Percentiles rank a stretch among this genome's conserved stretches.
These are phyloP conservation scores for Onygena corvina DNA, from an alignment of 2,329 filamentous ascomycete species.

Conservation along the genomic window DNA sequence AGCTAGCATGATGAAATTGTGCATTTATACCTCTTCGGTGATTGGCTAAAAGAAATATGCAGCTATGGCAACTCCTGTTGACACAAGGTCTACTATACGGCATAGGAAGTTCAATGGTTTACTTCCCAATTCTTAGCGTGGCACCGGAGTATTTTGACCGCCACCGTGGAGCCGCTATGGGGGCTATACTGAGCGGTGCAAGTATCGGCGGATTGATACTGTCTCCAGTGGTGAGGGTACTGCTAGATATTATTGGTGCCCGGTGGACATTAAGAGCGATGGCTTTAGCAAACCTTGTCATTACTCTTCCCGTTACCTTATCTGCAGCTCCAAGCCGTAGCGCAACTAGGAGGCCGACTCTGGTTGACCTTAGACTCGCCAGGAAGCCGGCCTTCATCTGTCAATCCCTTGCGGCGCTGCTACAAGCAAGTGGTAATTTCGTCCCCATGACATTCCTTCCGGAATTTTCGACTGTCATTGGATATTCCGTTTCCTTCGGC, in stretches of 20 bases:
- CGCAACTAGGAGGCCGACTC: constrained; percentile 8
- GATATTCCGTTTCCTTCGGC: constrained; percentile 26
- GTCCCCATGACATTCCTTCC: constrained; percentile 32
- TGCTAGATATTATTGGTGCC: constrained; percentile 9
- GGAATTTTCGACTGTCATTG: constrained; percentile 29
- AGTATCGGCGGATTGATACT: constrained; percentile 31
- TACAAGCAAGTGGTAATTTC: constrained; percentile 31
- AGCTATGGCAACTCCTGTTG: constrained; percentile 26
- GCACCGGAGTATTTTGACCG: constrained; percentile 31
- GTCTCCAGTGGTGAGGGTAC: constrained; percentile 20
- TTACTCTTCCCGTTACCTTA: constrained; percentile 10
- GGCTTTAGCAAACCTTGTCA: constrained; percentile 7
- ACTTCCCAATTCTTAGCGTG: constrained; percentile 30
- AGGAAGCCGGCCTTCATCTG: constrained; percentile 27
- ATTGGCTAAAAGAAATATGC: too few relatives aligned
- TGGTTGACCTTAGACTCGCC: constrained; percentile 27
- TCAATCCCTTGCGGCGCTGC: constrained; percentile 26
- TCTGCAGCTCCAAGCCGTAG: constrained; percentile 11
- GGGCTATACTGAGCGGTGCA: constrained; percentile 29
- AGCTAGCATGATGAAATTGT: not conserved
- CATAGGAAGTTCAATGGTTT: constrained; percentile 29
- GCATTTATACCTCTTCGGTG: too few relatives aligned
- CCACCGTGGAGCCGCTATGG: constrained; percentile 29
- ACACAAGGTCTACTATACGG: constrained; percentile 31
- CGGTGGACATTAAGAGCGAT: constrained; percentile 10